Evolutionary conservation across 805 yeast species (phyloP), one percentile per base, ranked within the genome.

Genomic region (Kuraishia borneana): DNA sequence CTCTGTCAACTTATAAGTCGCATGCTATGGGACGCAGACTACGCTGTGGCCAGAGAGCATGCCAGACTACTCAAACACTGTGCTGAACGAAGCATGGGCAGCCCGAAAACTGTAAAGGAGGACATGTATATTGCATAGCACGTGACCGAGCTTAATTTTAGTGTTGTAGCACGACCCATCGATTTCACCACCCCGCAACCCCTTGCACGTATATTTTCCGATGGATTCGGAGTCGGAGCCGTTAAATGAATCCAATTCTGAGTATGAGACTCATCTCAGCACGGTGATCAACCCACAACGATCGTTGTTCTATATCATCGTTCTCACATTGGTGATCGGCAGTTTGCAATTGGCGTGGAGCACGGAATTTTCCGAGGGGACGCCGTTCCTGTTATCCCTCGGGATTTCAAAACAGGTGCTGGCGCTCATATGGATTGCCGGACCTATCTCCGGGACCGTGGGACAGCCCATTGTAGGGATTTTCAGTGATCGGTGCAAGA

Each of bases 281-380:
- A 36, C 39, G 13, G 32, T 42, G 13, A 49, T 60, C 30, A 69
- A 66, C 34, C 73, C 74, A 2, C 58, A 56, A 3, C 46, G 77
- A 17, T 59, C 76, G 1, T 40, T 58, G 3, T 21, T 39, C 5
- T 72, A 70, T 39, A 61, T 72, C 9, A 42, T 72, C 5, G 42
- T 66, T 6, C 51, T 71, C 14, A 68, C 76, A 0, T 45, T 68
- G 3, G 56, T 66, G 4, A 56, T 76, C 4, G 79, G 79, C 4
- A 79, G 78, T 1, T 53, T 74, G 16, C 82, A 76, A 46, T 52
- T 75, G 34, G 72, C 81, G 0, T 76, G 83, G 82, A 70, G 76
- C 3, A 64, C 76, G 2, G 82, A 76, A 49, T 75, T 76, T 44
- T 65, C 76, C 4, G 76, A 73, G 41, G 79, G 79, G 3, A 73